Conservation (phyloP, 306 rosid species). For the Senna tora region DNA sequence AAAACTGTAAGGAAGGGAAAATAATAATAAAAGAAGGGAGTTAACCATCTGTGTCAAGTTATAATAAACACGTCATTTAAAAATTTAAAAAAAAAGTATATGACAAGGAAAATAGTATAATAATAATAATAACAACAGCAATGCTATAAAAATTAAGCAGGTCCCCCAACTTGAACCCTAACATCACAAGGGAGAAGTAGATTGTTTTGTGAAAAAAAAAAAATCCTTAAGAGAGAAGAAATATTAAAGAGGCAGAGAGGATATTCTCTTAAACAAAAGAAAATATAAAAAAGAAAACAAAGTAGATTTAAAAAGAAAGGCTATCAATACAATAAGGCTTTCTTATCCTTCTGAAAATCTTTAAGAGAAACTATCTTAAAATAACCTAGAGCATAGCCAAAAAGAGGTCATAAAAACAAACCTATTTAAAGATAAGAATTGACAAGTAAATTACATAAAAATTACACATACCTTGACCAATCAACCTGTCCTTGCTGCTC, state of each 20-base stretch:
- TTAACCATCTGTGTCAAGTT: slow-evolving; percentile 31
- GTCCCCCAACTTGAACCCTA: slow-evolving; percentile 21
- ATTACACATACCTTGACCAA: slow-evolving; percentile 83
- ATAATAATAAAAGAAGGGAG: background rate
- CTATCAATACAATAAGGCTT: background rate
- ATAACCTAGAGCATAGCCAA: background rate
- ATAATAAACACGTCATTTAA: slow-evolving; percentile 29
- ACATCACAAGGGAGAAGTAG: slow-evolving; percentile 24
- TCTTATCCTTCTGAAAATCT: background rate
- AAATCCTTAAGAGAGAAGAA: background rate
- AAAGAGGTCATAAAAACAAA: background rate
- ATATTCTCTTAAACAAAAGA: background rate
- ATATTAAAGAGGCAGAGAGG: background rate
- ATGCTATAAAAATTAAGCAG: slow-evolving; percentile 12
- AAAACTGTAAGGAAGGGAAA: slow-evolving; percentile 55
- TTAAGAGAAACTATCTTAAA: background rate
- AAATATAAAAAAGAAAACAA: background rate
- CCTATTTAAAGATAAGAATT: background rate
- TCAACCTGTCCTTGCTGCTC: slow-evolving; percentile 60
- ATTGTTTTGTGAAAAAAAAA: background rate
- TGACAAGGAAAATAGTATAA: slow-evolving; percentile 3
- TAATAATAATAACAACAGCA: background rate
- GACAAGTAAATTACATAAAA: slow-evolving; percentile 27
- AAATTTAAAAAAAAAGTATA: background rate
- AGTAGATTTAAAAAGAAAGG: slow-evolving; percentile 1